Conservation (phyloP, 139 green algal species). For the Micractinium conductrix region DNA sequence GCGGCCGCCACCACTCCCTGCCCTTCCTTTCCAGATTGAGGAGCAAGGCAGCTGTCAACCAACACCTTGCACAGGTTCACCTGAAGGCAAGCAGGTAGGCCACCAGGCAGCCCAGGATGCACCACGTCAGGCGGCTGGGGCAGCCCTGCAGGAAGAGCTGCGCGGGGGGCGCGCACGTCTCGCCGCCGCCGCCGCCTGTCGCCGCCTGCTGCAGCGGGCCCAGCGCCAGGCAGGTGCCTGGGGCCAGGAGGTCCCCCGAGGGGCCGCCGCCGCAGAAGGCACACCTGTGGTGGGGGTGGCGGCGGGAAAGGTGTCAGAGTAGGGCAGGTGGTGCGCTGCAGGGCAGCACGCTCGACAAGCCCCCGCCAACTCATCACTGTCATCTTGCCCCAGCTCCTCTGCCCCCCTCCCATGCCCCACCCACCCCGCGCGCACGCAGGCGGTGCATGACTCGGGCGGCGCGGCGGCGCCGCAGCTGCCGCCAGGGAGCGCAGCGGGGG, state of each 20-base stretch:
- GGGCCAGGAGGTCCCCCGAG: conserved; percentile 1
- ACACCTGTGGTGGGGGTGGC: no score
- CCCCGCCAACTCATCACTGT: conserved; percentile 57
- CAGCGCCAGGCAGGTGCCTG: conserved; percentile 48
- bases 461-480: not conserved
- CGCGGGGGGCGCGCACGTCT: not conserved
- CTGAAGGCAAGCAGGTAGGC: conserved; percentile 76
- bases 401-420: no score
- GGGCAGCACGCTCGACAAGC: no score
- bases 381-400: no score
- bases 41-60: no score
- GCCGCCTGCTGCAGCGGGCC: not conserved
- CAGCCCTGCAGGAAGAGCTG: conserved; percentile 58
- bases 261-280: conserved; percentile 46
- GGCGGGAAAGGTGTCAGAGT: no score
- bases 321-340: no score
- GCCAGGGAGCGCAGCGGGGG: conserved; percentile 42
- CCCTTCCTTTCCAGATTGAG: no score
- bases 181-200: not conserved
- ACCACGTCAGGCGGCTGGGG: conserved; percentile 54
- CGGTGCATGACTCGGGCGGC: conserved; percentile 20
- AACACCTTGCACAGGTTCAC: no score
- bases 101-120: conserved; percentile 57
- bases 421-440: conserved; percentile 45
- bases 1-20: no score